These are phyloP conservation scores for Aspergillus clavatus DNA, from an alignment of 2,329 filamentous ascomycete genomes.

Conservation along the genomic window DNA sequence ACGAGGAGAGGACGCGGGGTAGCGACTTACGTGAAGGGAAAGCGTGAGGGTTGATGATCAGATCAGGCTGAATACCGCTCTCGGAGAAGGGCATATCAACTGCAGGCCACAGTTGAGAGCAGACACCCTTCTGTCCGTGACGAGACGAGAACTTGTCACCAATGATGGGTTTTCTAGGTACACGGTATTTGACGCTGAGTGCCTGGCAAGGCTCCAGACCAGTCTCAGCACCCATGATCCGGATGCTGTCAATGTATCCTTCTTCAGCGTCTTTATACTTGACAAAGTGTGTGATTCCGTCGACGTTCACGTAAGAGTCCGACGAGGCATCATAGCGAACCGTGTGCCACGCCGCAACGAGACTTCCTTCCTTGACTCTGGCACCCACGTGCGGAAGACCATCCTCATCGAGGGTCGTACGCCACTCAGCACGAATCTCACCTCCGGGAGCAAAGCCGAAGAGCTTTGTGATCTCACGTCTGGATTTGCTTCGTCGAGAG, in stretches of 20 bases:
- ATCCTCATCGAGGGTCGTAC: conserved; percentile 75
- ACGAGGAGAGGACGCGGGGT: not conserved
- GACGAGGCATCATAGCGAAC: conserved; percentile 70
- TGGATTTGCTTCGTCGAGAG: conserved; percentile 59
- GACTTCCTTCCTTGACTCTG: conserved; percentile 71
- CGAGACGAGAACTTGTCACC: conserved; percentile 99
- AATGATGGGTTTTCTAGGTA: conserved; percentile 85
- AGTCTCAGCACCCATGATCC: conserved; percentile 78
- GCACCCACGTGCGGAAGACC: conserved; percentile 78
- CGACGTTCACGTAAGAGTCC: conserved; percentile 74
- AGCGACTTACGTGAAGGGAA: conserved; percentile 73
- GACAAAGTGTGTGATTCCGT: conserved; percentile 79
- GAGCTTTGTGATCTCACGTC: conserved; percentile 68
- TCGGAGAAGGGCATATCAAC: conserved; percentile 96
- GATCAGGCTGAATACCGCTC: conserved; percentile 90
- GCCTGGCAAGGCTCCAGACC: conserved; percentile 80
- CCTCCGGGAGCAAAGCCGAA: conserved; percentile 86
- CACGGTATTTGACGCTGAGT: conserved; percentile 85
- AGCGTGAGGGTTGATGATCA: conserved; percentile 99
- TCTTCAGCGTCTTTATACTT: conserved; percentile 91
- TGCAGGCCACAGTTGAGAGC: conserved; percentile 90
- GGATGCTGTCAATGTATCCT: conserved; percentile 87
- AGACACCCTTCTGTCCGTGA: conserved; percentile 97
- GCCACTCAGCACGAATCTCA: conserved; percentile 64
- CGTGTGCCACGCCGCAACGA: conserved; percentile 83